Percentiles rank a stretch among this genome's conserved stretches.
Evolutionary conservation across 108 stramenopile genomes (phyloP).

Genomic region (Chaetoceros muelleri): DNA sequence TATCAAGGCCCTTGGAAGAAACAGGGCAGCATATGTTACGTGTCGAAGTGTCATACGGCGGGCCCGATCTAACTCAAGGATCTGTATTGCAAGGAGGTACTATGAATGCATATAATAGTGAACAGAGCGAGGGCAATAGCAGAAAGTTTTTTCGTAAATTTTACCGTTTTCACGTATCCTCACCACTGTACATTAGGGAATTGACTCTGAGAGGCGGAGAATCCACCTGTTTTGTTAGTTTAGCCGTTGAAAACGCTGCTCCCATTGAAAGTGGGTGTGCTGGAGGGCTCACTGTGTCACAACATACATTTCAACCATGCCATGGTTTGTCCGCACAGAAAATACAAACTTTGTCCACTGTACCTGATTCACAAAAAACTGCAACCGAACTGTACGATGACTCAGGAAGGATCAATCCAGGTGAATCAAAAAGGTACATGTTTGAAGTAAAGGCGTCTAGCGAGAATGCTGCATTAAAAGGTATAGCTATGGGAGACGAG

Average conservation of each 20-base stretch:
- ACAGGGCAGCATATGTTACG: slow-evolving; percentile 73
- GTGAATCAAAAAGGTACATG: slow-evolving; percentile 45
- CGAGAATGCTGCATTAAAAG: slow-evolving; percentile 25
- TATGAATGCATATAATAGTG: background rate
- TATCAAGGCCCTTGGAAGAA: slow-evolving; percentile 68
- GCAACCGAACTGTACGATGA: slow-evolving; percentile 40
- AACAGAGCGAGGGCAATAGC: background rate
- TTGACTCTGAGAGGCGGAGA: slow-evolving; percentile 40
- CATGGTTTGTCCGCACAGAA: slow-evolving; percentile 38
- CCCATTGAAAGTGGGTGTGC: slow-evolving; percentile 9
- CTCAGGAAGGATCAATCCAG: slow-evolving; percentile 48
- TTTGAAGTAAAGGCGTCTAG: slow-evolving; percentile 46
- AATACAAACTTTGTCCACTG: slow-evolving; percentile 10
- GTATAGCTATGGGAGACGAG: slow-evolving; percentile 69
- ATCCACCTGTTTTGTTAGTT: slow-evolving; percentile 40
- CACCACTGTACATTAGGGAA: slow-evolving; percentile 42
- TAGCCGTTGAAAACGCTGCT: slow-evolving; percentile 41
- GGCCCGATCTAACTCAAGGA: background rate
- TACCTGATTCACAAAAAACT: slow-evolving; percentile 3
- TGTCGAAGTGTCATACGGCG: slow-evolving; percentile 64
- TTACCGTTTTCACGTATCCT: slow-evolving; percentile 74
- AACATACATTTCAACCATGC: slow-evolving; percentile 39
- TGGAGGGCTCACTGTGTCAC: slow-evolving; percentile 34
- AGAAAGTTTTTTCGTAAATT: slow-evolving; percentile 67
- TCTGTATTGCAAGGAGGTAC: too few species aligned